Conservation (phyloP, 1,139 yeast species). For the Kluyveromyces marxianus region DNA sequence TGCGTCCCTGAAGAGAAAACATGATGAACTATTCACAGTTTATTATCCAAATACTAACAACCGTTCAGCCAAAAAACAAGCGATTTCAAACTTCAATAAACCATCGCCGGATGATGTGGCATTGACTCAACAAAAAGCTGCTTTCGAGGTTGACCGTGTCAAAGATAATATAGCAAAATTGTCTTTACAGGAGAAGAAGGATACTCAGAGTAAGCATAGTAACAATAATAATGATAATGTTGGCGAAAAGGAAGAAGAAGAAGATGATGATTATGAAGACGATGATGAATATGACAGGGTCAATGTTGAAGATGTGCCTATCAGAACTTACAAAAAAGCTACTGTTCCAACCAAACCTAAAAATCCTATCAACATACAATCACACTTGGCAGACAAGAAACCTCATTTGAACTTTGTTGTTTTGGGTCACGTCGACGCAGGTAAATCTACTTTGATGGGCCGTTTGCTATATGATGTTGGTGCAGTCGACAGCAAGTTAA, state of each 20-base stretch:
- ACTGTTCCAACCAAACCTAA: conserved; percentile 32
- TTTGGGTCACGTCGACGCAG: conserved; percentile 97
- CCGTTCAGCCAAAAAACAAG: conserved; percentile 32
- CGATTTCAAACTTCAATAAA: conserved; percentile 48
- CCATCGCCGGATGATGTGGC: conserved; percentile 85
- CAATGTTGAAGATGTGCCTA: conserved; percentile 11
- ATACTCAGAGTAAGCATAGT: too few species aligned
- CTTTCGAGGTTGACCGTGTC: conserved; percentile 33
- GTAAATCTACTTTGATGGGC: conserved; percentile 93
- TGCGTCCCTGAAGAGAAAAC: conserved; percentile 16
- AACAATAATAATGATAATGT: too few species aligned
- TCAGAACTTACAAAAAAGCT: conserved; percentile 20
- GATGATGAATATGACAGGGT: conserved; percentile 14
- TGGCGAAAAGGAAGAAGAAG: neutral
- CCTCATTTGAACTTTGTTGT: conserved; percentile 76
- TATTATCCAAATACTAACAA: conserved; percentile 25
- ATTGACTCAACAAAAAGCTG: conserved; percentile 51
- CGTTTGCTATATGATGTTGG: conserved; percentile 75
- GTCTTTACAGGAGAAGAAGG: neutral
- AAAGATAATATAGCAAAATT: conserved; percentile 9
- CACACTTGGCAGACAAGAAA: conserved; percentile 35
- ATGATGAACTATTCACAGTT: conserved; percentile 16
- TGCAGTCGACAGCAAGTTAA: conserved; percentile 68
- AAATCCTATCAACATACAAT: conserved; percentile 32
- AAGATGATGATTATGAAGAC: conserved; percentile 5